These are phyloP conservation scores for Malassezia caprae DNA, from an alignment of 1,284 basidiomycete species.

Conservation along the genomic window DNA sequence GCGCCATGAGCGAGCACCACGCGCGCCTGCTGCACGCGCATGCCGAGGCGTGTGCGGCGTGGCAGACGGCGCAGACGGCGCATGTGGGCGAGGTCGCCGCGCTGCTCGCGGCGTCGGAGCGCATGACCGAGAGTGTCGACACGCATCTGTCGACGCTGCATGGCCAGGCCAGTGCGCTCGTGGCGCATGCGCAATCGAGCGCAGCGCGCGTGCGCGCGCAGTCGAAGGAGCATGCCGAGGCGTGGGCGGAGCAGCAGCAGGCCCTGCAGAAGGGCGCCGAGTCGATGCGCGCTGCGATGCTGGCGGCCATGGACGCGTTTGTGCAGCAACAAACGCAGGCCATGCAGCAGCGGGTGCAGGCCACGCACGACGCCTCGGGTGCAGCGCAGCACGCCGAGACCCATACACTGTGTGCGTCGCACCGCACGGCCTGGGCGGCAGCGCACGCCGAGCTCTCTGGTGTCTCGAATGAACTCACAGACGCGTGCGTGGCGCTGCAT, in stretches of 20 bases:
- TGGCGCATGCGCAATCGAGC: neutral
- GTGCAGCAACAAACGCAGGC: slow-evolving; percentile 1
- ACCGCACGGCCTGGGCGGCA: neutral
- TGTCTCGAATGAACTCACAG: neutral
- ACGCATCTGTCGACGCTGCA: neutral
- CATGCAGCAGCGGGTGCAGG: neutral
- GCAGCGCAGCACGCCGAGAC: neutral
- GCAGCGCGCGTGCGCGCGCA: neutral
- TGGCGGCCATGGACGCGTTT: slow-evolving; percentile 6
- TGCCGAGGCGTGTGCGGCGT: neutral
- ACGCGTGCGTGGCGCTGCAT: neutral
- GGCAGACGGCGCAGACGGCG: neutral
- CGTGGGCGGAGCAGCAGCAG: neutral
- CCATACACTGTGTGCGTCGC: neutral
- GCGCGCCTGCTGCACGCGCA: neutral
- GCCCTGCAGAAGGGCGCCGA: neutral
- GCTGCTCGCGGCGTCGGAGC: neutral
- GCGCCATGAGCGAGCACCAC: neutral
- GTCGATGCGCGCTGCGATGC: neutral
- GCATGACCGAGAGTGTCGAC: neutral
- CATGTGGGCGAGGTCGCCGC: neutral
- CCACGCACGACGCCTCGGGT: neutral
- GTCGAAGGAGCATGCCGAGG: neutral
- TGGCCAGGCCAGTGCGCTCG: neutral
- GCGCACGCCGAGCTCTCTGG: neutral